A percentile compares a stretch with the other conserved stretches of the same genome.
These are phyloP conservation scores for Akanthomyces uredinophilus DNA, from an alignment of 2,329 filamentous ascomycete genomes.

Conservation along the genomic window DNA sequence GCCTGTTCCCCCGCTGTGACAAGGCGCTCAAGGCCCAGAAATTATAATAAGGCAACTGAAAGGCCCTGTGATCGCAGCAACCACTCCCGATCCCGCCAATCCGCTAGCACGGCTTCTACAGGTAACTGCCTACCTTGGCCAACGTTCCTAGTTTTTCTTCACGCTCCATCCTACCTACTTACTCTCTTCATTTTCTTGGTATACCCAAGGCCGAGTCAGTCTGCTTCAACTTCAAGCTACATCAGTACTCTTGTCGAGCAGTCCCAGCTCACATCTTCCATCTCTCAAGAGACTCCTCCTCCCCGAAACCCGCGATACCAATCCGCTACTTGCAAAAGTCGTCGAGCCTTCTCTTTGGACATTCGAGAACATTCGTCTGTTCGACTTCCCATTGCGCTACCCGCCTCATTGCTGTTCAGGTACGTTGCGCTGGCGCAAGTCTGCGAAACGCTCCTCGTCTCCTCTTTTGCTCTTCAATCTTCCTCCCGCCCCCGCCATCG, in stretches of 20 bases:
- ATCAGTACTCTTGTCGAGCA: neutral
- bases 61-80: neutral
- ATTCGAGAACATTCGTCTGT: neutral
- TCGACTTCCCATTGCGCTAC: neutral
- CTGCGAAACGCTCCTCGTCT: neutral
- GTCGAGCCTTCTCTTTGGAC: neutral
- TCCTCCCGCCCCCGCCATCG: neutral
- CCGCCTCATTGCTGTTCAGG: neutral
- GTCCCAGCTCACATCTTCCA: neutral
- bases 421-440: neutral
- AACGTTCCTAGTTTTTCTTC: neutral
- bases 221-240: neutral
- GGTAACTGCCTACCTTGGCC: neutral
- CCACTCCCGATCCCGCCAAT: conserved; percentile 1
- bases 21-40: no score
- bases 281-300: neutral
- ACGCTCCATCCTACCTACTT: neutral
- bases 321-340: neutral
- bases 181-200: neutral
- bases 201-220: no score
- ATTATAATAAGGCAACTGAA: neutral
- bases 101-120: neutral
- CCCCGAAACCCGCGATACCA: neutral
- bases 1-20: neutral
- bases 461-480: neutral